phyloP scores from a whole-genome alignment of 2,329 filamentous ascomycete genomes.

The Diaporthe sp. region DNA sequence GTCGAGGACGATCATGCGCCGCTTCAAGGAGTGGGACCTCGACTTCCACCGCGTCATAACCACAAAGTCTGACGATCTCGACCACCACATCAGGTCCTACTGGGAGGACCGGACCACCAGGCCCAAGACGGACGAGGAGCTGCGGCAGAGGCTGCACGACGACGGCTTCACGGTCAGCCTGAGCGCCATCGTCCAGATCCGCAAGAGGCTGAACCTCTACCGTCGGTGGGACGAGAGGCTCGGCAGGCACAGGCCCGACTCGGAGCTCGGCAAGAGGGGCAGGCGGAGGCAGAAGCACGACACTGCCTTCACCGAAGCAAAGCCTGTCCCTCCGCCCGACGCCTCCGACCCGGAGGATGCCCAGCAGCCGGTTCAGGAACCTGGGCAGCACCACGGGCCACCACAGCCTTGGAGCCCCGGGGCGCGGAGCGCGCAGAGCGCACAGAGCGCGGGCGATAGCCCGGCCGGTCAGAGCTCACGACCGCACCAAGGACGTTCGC shows the following conservation, averaged over 20 bases:
- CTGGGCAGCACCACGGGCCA: neutral
- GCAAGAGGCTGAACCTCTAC: conserved; percentile 11
- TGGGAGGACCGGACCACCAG: conserved; percentile 15
- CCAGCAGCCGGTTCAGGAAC: neutral
- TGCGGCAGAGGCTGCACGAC: neutral
- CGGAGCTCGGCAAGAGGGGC: conserved; percentile 12
- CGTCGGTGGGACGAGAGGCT: conserved; percentile 25
- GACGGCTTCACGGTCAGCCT: conserved; percentile 24
- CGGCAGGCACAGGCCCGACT: conserved; percentile 7
- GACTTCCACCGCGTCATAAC: conserved; percentile 46
- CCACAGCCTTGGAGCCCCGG: neutral
- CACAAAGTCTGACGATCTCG: conserved; percentile 41
- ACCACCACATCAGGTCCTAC: conserved; percentile 45
- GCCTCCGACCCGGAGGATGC: neutral
- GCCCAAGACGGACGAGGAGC: conserved; percentile 26
- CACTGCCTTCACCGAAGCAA: conserved; percentile 4
- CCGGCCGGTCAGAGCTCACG: neutral
- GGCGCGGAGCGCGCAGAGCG: neutral
- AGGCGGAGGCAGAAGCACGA: conserved; percentile 15
- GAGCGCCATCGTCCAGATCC: neutral
- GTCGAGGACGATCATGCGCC: neutral
- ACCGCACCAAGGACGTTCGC: neutral
- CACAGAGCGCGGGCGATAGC: neutral
- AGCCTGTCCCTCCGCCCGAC: neutral
- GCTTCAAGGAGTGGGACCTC: conserved; percentile 36